These are phyloP conservation scores for Chlorella vulgaris DNA, from an alignment of 139 green algal species.

Conservation along the genomic window DNA sequence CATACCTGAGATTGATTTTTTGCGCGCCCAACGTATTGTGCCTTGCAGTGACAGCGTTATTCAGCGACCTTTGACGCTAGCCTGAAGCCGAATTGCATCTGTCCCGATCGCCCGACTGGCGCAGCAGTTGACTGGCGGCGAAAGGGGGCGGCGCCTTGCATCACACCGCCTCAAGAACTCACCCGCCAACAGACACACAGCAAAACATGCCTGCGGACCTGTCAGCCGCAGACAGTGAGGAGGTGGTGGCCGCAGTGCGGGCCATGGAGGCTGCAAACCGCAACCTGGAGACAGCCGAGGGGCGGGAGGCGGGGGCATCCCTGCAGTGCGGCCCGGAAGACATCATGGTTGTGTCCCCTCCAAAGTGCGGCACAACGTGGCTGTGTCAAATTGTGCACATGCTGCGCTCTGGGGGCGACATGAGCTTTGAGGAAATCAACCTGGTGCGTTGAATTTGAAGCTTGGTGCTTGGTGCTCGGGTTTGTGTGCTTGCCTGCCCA, in stretches of 20 bases:
- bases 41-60: no score
- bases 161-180: no score
- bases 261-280: slow-evolving; percentile 5
- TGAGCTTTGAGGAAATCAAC: slow-evolving; percentile 62
- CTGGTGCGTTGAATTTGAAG: slow-evolving; percentile 24
- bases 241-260: neutral
- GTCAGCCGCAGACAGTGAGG: neutral
- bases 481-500: neutral
- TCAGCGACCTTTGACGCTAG: no score
- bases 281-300: slow-evolving; percentile 24
- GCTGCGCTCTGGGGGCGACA: slow-evolving; percentile 48
- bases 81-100: no score
- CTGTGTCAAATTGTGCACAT: slow-evolving; percentile 51
- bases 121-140: no score
- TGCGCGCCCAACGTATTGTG: no score
- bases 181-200: no score
- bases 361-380: slow-evolving; percentile 54
- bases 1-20: no score
- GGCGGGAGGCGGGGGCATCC: neutral
- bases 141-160: no score
- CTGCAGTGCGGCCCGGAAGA: neutral
- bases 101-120: no score
- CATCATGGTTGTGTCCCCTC: slow-evolving; percentile 31
- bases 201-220: neutral
- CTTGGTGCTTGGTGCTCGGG: no score